Base-by-base conservation (phyloP, 805 yeast species). In the Jamesozyma spencerorum region DNA sequence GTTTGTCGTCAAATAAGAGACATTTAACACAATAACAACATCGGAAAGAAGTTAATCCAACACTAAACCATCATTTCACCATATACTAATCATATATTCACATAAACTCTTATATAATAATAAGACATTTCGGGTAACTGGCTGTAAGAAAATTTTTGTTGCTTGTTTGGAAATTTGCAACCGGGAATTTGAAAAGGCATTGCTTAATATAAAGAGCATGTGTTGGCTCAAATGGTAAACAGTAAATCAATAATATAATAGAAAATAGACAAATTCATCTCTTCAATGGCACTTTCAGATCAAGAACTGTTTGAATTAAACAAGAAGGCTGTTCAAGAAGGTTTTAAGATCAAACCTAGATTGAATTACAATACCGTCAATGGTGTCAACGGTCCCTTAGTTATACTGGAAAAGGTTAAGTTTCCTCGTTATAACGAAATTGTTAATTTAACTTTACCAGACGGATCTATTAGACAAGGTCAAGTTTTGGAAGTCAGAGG, bases 401-500 rank as follows among this genome's bases (percentile, higher is more conserved):
- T 92, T 46, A 88, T 84, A 53, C 68, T 84, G 52, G 90, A 84
- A 61, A 81, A 84, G 48, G 92, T 84, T 56, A 84, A 83, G 64
- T 82, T 79, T 63, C 94, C 94, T 44, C 81, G 94, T 58, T 92
- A 76, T 70, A 87, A 90, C 58, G 99, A 92, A 69, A 92, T 92
- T 69, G 99, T 92, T 58, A 85, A 88, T 65, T 74, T 92, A 58
- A 94, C 98, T 10, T 73, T 92, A 46, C 98, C 98, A 37, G 98
- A 94, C 63, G 98, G 99, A 10, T 66, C 92, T 17, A 69, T 71
- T 38, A 84, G 98, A 68, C 95, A 95, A 44, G 99, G 99, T 58
- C 97, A 92, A 68, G 99, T 92, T 18, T 75, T 92, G 59, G 99
- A 92, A 69, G 97, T 94, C 44, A 82, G 94, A 68, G 98, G 98